Percentiles rank a stretch among this genome's conserved stretches.
phyloP scores from a whole-genome alignment of 441 rosid species.

The Populus hybrid region DNA sequence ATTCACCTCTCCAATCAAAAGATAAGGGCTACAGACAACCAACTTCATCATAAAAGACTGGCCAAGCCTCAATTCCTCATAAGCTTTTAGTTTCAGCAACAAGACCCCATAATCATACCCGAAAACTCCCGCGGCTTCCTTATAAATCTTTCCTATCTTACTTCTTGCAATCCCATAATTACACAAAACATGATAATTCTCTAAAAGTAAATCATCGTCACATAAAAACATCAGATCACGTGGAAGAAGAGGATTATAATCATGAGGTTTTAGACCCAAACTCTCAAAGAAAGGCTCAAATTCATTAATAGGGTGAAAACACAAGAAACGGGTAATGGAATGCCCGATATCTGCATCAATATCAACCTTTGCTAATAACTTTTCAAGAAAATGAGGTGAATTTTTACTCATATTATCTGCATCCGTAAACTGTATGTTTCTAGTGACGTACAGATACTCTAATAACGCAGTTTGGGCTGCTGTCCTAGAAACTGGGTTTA shows the following conservation, averaged over 20 bases:
- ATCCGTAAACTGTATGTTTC: constrained; percentile 50
- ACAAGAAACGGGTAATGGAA: constrained; percentile 43
- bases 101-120: constrained; percentile 45
- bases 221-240: constrained; percentile 52
- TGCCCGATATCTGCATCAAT: constrained; percentile 30
- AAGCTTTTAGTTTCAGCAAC: constrained; percentile 53
- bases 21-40: constrained; percentile 48
- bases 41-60: constrained; percentile 41
- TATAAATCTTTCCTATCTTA: constrained; percentile 62
- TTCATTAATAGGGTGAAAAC: constrained; percentile 79
- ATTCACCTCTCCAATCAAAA: constrained; percentile 50
- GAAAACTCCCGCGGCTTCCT: constrained; percentile 55
- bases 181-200: constrained; percentile 65
- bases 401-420: constrained; percentile 66
- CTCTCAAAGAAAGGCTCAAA: constrained; percentile 92
- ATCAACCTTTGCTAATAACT: constrained; percentile 35
- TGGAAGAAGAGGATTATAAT: constrained; percentile 46
- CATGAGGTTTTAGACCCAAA: constrained; percentile 56
- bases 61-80: constrained; percentile 53
- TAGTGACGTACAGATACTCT: constrained; percentile 65
- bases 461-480: constrained; percentile 58
- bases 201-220: constrained; percentile 61
- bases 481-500: constrained; percentile 28
- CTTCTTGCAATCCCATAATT: constrained; percentile 48
- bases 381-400: constrained; percentile 56